A percentile compares a stretch with the other conserved stretches of the same genome.
phyloP scores from a whole-genome alignment of 2,329 filamentous ascomycete genomes.

The Colletotrichum chrysophilum region DNA sequence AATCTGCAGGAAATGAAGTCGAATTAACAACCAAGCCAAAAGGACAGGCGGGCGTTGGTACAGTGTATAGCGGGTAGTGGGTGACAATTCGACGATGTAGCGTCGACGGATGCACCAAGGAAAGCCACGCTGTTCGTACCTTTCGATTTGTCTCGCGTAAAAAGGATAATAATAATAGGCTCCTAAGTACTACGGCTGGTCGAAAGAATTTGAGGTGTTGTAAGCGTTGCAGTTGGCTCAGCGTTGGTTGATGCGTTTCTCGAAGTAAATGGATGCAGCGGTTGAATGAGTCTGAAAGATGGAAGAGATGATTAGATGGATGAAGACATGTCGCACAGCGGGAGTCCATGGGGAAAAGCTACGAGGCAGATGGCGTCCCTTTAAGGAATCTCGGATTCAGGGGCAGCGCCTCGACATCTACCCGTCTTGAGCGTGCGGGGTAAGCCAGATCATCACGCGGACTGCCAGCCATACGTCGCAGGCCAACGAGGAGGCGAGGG shows the following conservation, averaged over 20 bases:
- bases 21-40: neutral
- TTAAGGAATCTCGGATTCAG: constrained; percentile 15
- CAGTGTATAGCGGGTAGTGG: neutral
- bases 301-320: neutral
- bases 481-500: neutral
- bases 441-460: constrained; percentile 23
- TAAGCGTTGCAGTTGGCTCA: neutral
- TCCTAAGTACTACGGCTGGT: neutral
- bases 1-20: neutral
- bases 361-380: constrained; percentile 5
- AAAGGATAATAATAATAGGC: neutral
- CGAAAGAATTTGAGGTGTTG: neutral
- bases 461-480: constrained; percentile 10
- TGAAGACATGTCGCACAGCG: neutral
- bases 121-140: neutral
- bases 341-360: no score
- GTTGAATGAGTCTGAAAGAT: neutral
- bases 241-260: neutral
- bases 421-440: constrained; percentile 20
- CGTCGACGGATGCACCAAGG: neutral
- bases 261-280: neutral
- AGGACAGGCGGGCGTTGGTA: neutral
- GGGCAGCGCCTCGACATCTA: constrained; percentile 12
- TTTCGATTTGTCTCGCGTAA: neutral
- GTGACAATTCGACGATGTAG: neutral